Evolutionary conservation across 768 basidiomycete genomes (phyloP).

Genomic region (Boletus rubescentipes): DNA sequence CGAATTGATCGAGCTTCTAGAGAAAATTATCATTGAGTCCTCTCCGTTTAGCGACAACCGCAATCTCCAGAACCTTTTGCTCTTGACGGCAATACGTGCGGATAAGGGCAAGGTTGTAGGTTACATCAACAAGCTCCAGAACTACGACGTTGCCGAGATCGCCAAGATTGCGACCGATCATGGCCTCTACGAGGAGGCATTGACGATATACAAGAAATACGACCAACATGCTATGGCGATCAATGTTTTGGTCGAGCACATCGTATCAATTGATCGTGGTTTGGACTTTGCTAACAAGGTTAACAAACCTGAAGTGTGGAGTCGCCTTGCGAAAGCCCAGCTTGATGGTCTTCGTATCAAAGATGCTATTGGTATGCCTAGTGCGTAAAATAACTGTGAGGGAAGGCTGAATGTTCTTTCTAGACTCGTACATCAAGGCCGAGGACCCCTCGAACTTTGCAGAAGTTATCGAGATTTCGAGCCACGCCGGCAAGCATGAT

Average conservation of each 20-base stretch:
- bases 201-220: conserved; percentile 97
- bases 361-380: conserved; percentile 84
- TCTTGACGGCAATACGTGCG: conserved; percentile 94
- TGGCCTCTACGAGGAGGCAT: conserved; percentile 91
- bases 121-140: conserved; percentile 96
- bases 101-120: conserved; percentile 98
- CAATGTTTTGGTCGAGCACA: conserved; percentile 96
- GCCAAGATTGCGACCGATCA: conserved; percentile 97
- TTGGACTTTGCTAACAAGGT: conserved; percentile 95
- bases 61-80: conserved; percentile 91
- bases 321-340: conserved; percentile 96
- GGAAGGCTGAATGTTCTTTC: conserved; percentile 1
- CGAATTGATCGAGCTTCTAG: conserved; percentile 93
- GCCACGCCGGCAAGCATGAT: conserved; percentile 87
- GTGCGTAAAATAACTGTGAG: background rate
- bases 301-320: conserved; percentile 96
- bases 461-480: conserved; percentile 95
- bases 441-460: conserved; percentile 91
- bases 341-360: conserved; percentile 97
- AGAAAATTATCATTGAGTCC: conserved; percentile 97
- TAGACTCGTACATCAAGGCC: conserved; percentile 97
- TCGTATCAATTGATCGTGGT: conserved; percentile 96
- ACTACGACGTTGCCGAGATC: conserved; percentile 93
- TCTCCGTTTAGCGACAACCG: conserved; percentile 98
- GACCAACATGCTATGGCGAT: conserved; percentile 95